Evolutionary conservation across 129 eudicot species (phyloP), one percentile per base, ranked within the genome.

Genomic region (Centrapalus pauciflorus): DNA sequence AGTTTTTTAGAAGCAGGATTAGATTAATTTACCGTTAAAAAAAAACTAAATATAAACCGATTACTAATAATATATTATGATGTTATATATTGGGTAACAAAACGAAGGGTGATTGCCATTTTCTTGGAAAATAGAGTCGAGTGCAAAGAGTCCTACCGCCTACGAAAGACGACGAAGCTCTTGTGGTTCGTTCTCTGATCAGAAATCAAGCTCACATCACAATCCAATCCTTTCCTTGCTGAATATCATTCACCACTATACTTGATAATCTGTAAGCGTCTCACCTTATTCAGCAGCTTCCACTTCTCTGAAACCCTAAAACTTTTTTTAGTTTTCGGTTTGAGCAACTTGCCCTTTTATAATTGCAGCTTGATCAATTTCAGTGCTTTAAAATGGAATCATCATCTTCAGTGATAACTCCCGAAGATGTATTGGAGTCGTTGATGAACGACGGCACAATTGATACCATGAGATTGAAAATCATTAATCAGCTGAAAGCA

Each of bases 391-490:
- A 54, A 52, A 80, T 87, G 95, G 87, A 79, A 56, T 74, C 91
- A 2, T 43, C 90, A 19, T 65, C 82, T 25, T 50, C 88, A 20
- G 74, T 91, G 67, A 79, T 91, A 45, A 81, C 89, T 2, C 98
- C 98, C 17, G 98, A 91, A 48, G 98, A 88, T 69, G 98, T 91
- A 33, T 67, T 91, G 77, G 87, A 85, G 70, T 73, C 96, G 13
- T 76, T 91, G 79, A 91, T 85, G 98, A 91, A 91, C 72, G 98
- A 91, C 40, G 98, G 98, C 30, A 87, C 98, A 7, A 87, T 91
- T 62, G 98, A 91, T 57, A 70, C 96, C 16, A 62, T 91, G 30
- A 70, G 96, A 45, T 75, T 85, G 79, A 88, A 87, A 69, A 85
- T 91, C 58, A 87, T 87, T 40, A 85, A 80, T 67, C 96, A 88